A percentile compares a stretch with the other conserved stretches of the same genome.
These are phyloP conservation scores for Nakaseomyces glabratus DNA, from an alignment of 1,139 yeast genomes.

Conservation along the genomic window DNA sequence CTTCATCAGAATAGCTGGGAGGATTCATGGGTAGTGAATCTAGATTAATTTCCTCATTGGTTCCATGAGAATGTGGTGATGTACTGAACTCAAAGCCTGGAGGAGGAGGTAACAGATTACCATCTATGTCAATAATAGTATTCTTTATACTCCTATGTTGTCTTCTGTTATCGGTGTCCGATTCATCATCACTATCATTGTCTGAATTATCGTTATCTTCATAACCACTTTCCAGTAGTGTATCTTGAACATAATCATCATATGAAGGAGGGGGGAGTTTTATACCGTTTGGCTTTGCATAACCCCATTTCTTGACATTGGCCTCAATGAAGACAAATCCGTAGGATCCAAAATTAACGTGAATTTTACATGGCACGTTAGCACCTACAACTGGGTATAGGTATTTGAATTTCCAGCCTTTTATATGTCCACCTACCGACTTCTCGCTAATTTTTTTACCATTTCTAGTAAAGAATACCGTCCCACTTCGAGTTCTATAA, in stretches of 20 bases:
- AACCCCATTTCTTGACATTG: constrained; percentile 80
- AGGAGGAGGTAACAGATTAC: constrained; percentile 30
- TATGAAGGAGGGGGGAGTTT: constrained; percentile 70
- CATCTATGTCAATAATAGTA: constrained; percentile 24
- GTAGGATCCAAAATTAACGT: constrained; percentile 79
- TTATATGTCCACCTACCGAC: constrained; percentile 64
- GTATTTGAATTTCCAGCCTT: constrained; percentile 69
- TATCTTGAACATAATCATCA: constrained; percentile 40
- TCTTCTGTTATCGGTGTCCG: constrained; percentile 13
- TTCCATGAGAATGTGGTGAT: constrained; percentile 17
- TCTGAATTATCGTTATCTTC: constrained; percentile 32
- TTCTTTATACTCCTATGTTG: constrained; percentile 21
- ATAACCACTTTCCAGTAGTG: constrained; percentile 32
- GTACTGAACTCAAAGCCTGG: constrained; percentile 31
- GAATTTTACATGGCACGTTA: constrained; percentile 61
- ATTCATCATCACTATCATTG: constrained; percentile 25
- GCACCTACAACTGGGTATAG: constrained; percentile 88
- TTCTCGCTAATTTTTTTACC: constrained; percentile 63
- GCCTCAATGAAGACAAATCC: constrained; percentile 96
- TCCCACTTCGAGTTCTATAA: constrained; percentile 49
- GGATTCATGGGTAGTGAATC: constrained; percentile 32
- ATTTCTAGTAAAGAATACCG: constrained; percentile 59
- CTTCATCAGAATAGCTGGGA: constrained; percentile 31
- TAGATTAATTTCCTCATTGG: constrained; percentile 30
- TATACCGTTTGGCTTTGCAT: constrained; percentile 63